A percentile compares a stretch with the other conserved stretches of the same genome.
phyloP scores from a whole-genome alignment of 176 grass and related monocot species.

The Carex scoparia region DNA sequence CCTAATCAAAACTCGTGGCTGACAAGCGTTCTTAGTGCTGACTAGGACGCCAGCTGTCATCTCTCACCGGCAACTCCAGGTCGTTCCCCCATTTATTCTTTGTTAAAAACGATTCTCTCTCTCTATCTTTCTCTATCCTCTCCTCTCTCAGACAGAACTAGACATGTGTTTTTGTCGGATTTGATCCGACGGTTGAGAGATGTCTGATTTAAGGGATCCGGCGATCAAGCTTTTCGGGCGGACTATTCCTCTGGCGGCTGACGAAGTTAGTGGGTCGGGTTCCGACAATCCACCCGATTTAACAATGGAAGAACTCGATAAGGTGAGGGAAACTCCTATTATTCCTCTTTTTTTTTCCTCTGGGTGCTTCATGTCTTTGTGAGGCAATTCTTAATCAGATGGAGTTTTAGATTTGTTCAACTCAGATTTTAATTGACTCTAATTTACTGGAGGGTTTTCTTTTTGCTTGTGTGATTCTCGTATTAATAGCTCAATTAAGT shows the following conservation, averaged over 20 bases:
- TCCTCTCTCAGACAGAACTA: background rate
- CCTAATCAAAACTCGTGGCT: slow-evolving; percentile 20
- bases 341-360: background rate
- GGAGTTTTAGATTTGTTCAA: slow-evolving; percentile 2
- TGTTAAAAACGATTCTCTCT: background rate
- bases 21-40: background rate
- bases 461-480: background rate
- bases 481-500: background rate
- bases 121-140: slow-evolving; percentile 23
- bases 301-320: background rate
- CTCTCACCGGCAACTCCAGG: slow-evolving; percentile 11
- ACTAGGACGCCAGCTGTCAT: slow-evolving; percentile 24
- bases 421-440: background rate
- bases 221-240: slow-evolving; percentile 88
- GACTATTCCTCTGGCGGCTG: slow-evolving; percentile 50
- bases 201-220: slow-evolving; percentile 65
- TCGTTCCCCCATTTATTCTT: slow-evolving; percentile 9
- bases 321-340: slow-evolving; percentile 3
- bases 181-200: slow-evolving; percentile 27
- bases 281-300: slow-evolving; percentile 19
- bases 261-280: slow-evolving; percentile 5
- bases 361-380: background rate
- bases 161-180: slow-evolving; percentile 15
- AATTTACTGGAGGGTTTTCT: background rate
- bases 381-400: background rate